phyloP scores from a whole-genome alignment of 768 basidiomycete species.

The Phlebiopsis flavidoalba region DNA sequence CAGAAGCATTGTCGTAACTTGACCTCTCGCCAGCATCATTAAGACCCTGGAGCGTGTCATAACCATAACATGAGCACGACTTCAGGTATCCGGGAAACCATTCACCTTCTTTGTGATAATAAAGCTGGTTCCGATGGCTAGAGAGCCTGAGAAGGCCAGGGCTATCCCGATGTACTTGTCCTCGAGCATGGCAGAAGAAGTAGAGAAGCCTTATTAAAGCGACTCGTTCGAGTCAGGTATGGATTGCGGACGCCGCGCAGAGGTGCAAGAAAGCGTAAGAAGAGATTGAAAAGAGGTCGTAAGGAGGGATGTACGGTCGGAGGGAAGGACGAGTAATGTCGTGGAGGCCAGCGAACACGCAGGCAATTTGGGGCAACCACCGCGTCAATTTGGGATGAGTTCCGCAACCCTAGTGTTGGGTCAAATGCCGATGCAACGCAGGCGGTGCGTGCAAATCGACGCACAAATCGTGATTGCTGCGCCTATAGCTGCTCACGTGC shows the following conservation, averaged over 20 bases:
- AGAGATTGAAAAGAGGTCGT: background rate
- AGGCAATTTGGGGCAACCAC: background rate
- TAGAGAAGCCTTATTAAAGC: background rate
- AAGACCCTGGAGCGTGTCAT: conserved; percentile 57
- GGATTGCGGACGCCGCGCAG: background rate
- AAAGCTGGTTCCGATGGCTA: conserved; percentile 92
- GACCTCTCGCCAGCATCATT: conserved; percentile 74
- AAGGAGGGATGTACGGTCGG: background rate
- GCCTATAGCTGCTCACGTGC: too few species aligned
- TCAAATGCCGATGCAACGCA: background rate
- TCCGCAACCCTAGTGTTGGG: background rate
- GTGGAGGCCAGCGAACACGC: background rate
- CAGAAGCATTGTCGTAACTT: conserved; percentile 57
- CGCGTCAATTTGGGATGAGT: background rate
- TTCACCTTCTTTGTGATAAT: conserved; percentile 98
- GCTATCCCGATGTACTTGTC: conserved; percentile 95
- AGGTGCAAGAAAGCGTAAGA: background rate
- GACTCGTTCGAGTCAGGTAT: background rate
- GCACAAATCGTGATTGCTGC: too few species aligned
- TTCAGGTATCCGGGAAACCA: background rate
- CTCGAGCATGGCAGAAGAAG: conserved; percentile 53
- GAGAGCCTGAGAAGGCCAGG: conserved; percentile 78
- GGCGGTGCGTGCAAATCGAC: too few species aligned
- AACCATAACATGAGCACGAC: background rate
- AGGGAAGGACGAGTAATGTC: background rate